These are phyloP conservation scores for Pleodorina starrii DNA, from an alignment of 139 green algal species.

Conservation along the genomic window DNA sequence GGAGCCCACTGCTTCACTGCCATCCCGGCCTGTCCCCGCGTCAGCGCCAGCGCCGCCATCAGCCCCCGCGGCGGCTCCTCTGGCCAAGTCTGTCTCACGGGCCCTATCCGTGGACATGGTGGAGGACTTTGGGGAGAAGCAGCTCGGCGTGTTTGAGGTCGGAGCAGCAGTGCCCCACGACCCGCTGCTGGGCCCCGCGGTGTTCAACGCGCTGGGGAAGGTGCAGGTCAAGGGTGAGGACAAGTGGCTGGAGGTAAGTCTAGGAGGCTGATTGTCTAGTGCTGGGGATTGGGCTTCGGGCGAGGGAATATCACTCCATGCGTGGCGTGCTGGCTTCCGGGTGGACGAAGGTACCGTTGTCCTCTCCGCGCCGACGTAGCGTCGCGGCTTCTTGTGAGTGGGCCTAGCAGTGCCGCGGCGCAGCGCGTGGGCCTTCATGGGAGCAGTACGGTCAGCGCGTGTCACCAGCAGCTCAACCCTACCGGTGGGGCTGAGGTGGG, in stretches of 20 bases:
- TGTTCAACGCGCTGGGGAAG: slow-evolving; percentile 51
- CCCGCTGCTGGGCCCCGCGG: slow-evolving; percentile 48
- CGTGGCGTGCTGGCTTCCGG: too few relatives aligned
- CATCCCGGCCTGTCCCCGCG: not conserved
- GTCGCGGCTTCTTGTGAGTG: too few relatives aligned
- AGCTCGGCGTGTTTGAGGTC: not conserved
- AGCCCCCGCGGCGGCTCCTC: not conserved
- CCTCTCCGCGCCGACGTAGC: too few relatives aligned
- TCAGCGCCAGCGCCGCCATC: not conserved
- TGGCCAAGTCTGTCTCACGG: not conserved
- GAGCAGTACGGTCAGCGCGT: too few relatives aligned
- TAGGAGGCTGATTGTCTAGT: not conserved
- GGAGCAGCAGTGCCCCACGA: not conserved
- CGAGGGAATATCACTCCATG: too few relatives aligned
- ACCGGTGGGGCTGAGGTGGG: too few relatives aligned
- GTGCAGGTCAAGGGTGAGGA: slow-evolving; percentile 65
- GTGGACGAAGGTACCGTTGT: too few relatives aligned
- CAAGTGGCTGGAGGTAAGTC: slow-evolving; percentile 58
- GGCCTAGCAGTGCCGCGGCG: too few relatives aligned
- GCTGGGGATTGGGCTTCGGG: too few relatives aligned
- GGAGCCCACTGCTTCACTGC: not conserved
- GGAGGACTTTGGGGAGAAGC: slow-evolving; percentile 37
- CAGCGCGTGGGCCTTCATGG: too few relatives aligned
- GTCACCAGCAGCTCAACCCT: too few relatives aligned
- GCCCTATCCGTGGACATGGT: slow-evolving; percentile 41